A percentile compares a stretch with the other conserved stretches of the same genome.
Conservation (phyloP, 1,284 basidiomycete genomes). For the Laetiporus sulphureus region DNA sequence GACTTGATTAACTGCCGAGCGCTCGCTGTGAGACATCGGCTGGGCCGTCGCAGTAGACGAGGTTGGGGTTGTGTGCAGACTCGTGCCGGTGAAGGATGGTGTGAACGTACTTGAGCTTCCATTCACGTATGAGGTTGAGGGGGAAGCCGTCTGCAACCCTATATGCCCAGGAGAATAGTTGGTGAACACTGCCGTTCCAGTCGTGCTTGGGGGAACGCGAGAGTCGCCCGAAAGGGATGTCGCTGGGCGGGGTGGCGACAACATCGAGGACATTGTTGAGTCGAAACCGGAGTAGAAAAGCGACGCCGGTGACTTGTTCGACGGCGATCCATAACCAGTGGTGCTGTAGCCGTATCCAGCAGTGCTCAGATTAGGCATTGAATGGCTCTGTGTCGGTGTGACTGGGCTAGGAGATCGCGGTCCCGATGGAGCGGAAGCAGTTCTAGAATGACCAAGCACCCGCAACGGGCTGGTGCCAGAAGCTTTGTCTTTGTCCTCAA, state of each 20-base stretch:
- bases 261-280: conserved; percentile 30
- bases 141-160: conserved; percentile 18
- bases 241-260: conserved; percentile 29
- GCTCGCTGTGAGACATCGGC: conserved; percentile 41
- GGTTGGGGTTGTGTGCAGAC: conserved; percentile 15
- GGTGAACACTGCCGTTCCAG: conserved; percentile 29
- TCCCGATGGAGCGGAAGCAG: conserved; percentile 46
- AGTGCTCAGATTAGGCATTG: conserved; percentile 30
- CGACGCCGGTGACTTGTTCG: conserved; percentile 35
- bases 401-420: conserved; percentile 48
- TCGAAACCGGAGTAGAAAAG: conserved; percentile 22
- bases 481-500: conserved; percentile 48
- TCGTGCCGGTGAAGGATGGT: conserved; percentile 4
- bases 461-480: conserved; percentile 24
- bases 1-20: conserved; percentile 29
- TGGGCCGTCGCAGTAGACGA: conserved; percentile 28
- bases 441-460: conserved; percentile 38
- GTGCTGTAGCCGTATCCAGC: conserved; percentile 19
- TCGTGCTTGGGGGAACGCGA: conserved; percentile 27
- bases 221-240: conserved; percentile 28
- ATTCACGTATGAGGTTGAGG: conserved; percentile 14
- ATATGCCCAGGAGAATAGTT: conserved; percentile 17
- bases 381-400: conserved; percentile 32
- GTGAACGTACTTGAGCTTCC: not conserved
- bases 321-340: conserved; percentile 31